Evolutionary conservation across 192 early-diverging fungal genomes (phyloP), one percentile per base, ranked within the genome.

Genomic region (Backusella parvicylindrica): DNA sequence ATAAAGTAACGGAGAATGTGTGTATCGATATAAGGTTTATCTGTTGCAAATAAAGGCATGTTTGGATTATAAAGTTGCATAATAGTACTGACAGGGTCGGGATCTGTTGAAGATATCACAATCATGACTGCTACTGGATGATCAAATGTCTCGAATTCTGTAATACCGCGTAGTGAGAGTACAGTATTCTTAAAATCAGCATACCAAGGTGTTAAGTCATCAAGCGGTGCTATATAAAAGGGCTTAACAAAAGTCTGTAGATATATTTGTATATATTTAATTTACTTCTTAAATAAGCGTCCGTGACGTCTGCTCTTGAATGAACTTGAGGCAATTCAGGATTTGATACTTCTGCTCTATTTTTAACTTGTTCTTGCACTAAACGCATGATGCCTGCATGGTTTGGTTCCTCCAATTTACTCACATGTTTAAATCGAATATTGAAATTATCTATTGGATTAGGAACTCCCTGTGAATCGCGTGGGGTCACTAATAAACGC

Each of bases 71-170:
- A 87, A 21, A 96, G 75, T 40, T 82, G 78, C 63, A 83, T 85
- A 33, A 96, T 77, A 6, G 93, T 85, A 6, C 82, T 88, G 11
- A 97, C 83, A 0, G 95, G 95, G 77, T 97, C 93, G 0, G 88
- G 82, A 43, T 93, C 89, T 2, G 89, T 79, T 2, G 94, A 92
- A 0, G 85, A 85, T 38, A 87, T 80, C 35, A 83, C 86, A 65
- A 88, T 84, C 86, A 96, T 18, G 81, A 93, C 80, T 77, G 94
- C 95, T 5, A 98, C 91, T 1, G 98, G 98, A 81, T 98, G 96
- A 53, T 95, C 92, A 77, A 99, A 98, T 6, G 94, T 91, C 78
- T 97, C 95, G 73, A 98, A 95, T 74, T 98, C 96, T 0, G 93
- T 90, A 11, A 89, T 82, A 15, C 90, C 92, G 75, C 86, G 85